Evolutionary conservation across 805 yeast species (phyloP), one percentile per base, ranked within the genome.

Genomic region (Metschnikowia koreensis): DNA sequence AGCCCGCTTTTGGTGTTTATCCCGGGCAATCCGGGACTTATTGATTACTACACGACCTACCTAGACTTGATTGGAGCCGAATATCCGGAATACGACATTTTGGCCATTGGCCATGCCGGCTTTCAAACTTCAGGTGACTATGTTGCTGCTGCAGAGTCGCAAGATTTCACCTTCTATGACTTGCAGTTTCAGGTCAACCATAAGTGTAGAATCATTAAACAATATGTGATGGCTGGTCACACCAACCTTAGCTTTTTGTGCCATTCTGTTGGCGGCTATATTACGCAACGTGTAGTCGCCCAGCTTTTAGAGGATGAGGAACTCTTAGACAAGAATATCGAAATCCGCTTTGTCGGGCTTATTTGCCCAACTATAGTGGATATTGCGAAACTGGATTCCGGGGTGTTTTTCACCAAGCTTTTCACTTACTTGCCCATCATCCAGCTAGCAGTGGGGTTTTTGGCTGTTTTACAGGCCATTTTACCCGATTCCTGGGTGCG

Each of bases 21-120:
- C 6, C 93, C 94, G 0, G 94, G 94, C 0, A 87, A 87, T 58
- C 94, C 94, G 0, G 94, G 93, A 0, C 66, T 87, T 28, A 74
- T 83, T 40, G 83, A 82, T 54, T 87, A 79, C 66, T 87, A 87
- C 64, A 71, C 71, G 16, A 79, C 80, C 3, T 85, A 82, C 59
- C 63, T 87, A 29, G 65, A 69, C 11, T 58, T 65, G 26, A 56
- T 83, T 48, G 80, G 79, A 50, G 60, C 62, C 26, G 59, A 58
- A 34, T 62, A 69, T 47, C 82, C 83, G 2, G 66, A 64, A 15
- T 71, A 76, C 58, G 87, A 84, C 59, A 64, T 84, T 1, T 63
- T 83, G 33, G 81, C 84, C 38, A 73, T 82, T n/a, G 81, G 89
- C 16, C 89, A 86, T 59, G 81, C 82, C 3, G 92, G 92, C 2